Evolutionary conservation across 2,329 filamentous ascomycete species (phyloP).

Genomic region (Xylariomycetidae sp.): DNA sequence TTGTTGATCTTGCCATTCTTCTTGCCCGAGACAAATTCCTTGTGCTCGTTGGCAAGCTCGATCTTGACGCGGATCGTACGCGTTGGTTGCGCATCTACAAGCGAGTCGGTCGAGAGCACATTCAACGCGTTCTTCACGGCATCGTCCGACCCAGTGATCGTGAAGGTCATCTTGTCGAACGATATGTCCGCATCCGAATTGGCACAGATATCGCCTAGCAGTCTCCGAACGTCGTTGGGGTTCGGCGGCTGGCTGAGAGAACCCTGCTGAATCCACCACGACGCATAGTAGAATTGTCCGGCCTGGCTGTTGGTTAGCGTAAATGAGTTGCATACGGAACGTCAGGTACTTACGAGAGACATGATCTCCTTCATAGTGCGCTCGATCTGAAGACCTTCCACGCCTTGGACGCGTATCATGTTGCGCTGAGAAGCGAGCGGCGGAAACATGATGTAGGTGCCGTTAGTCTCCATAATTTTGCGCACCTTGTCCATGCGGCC

Average conservation of each 20-base stretch:
- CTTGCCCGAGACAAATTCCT: constrained; percentile 98
- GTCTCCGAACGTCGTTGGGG: constrained; percentile 73
- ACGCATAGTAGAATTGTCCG: constrained; percentile 95
- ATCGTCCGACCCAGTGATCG: constrained; percentile 92
- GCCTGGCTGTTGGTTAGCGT: constrained; percentile 49
- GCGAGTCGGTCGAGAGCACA: constrained; percentile 86
- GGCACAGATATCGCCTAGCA: constrained; percentile 92
- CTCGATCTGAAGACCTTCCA: constrained; percentile 89
- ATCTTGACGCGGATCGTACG: constrained; percentile 98
- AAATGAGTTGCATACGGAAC: neutral
- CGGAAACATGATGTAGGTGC: constrained; percentile 90
- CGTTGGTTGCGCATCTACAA: constrained; percentile 62
- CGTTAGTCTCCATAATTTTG: constrained; percentile 95
- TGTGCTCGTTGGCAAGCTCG: constrained; percentile 97
- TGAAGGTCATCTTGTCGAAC: constrained; percentile 91
- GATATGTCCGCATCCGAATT: constrained; percentile 93
- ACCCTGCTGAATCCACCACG: constrained; percentile 85
- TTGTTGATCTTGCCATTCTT: constrained; percentile 99
- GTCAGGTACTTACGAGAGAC: constrained; percentile 62
- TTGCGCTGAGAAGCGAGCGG: constrained; percentile 79
- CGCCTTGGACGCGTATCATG: constrained; percentile 83
- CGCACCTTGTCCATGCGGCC: constrained; percentile 91
- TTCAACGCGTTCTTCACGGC: constrained; percentile 92
- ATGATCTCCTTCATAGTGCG: constrained; percentile 93
- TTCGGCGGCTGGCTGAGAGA: constrained; percentile 57